Evolutionary conservation across 2,329 filamentous ascomycete genomes (phyloP).

Genomic region (Fusarium anguioides): DNA sequence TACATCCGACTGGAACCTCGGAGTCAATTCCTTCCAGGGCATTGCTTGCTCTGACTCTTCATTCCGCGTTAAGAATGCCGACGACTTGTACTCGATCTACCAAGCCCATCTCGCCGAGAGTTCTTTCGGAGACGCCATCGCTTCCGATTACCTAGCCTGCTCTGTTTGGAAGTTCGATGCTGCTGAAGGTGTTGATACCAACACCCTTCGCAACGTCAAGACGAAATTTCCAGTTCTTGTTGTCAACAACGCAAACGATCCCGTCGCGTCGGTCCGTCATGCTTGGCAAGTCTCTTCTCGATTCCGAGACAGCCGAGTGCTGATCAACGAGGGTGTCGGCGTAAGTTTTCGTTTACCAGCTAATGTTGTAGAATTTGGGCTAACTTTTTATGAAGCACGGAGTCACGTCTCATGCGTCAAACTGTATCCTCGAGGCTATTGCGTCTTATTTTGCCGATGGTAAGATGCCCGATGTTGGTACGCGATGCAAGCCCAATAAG

Average conservation of each 20-base stretch:
- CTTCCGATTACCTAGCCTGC: slow-evolving; percentile 10
- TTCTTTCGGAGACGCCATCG: slow-evolving; percentile 27
- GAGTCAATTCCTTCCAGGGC: slow-evolving; percentile 13
- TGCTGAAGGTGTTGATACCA: slow-evolving; percentile 21
- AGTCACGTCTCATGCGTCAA: slow-evolving; percentile 23
- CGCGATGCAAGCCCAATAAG: slow-evolving; percentile 23
- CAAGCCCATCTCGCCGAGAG: slow-evolving; percentile 22
- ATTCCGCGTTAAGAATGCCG: slow-evolving; percentile 14
- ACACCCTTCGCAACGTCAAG: slow-evolving; percentile 31
- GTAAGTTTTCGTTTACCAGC: slow-evolving; percentile 10
- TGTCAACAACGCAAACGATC: slow-evolving; percentile 38
- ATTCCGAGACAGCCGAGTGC: slow-evolving; percentile 30
- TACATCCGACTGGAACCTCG: slow-evolving; percentile 27
- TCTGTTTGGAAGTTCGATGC: slow-evolving; percentile 30
- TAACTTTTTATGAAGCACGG: slow-evolving; percentile 14
- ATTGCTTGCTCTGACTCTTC: slow-evolving; percentile 30
- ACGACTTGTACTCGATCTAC: slow-evolving; percentile 24
- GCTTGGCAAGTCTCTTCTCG: slow-evolving; percentile 33
- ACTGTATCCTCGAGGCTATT: slow-evolving; percentile 23
- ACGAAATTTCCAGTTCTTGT: slow-evolving; percentile 35
- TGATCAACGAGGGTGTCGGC: slow-evolving; percentile 38
- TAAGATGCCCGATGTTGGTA: slow-evolving; percentile 8
- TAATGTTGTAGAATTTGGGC: fast-evolving
- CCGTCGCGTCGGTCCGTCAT: slow-evolving; percentile 24
- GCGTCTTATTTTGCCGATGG: slow-evolving; percentile 21